These are phyloP conservation scores for Dictyostelium intermedium DNA, from an alignment of 78 protist genomes.

Conservation along the genomic window DNA sequence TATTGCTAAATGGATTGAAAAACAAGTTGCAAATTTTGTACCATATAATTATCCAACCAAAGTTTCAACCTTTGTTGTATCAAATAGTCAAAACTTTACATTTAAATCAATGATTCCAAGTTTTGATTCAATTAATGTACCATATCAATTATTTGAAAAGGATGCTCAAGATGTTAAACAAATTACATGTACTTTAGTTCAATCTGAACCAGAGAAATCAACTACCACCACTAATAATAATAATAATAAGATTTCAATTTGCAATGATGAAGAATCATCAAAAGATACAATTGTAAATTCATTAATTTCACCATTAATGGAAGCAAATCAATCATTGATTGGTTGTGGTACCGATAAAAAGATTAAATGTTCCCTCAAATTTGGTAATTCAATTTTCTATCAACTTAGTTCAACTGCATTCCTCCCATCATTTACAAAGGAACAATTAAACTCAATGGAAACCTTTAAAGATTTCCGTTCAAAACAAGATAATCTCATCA, in stretches of 20 bases:
- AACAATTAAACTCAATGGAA: conserved; percentile 1
- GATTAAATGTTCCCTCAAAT: conserved; percentile 7
- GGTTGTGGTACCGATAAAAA: not conserved
- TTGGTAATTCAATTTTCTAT: conserved; percentile 17
- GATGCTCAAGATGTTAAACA: not conserved
- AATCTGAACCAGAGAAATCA: not conserved
- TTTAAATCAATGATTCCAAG: conserved; percentile 18
- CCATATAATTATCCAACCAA: conserved; percentile 6
- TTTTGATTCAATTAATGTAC: conserved; percentile 12
- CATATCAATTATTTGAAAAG: not conserved
- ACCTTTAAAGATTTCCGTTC: conserved; percentile 14
- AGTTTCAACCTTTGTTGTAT: conserved; percentile 4
- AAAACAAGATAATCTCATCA: conserved; percentile 4
- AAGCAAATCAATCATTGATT: conserved; percentile 4
- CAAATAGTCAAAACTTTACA: not conserved
- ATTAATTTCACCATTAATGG: not conserved
- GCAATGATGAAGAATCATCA: conserved; percentile 12
- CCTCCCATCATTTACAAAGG: not conserved
- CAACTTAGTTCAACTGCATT: conserved; percentile 1
- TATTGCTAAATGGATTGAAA: conserved; percentile 9
- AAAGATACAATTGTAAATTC: not conserved
- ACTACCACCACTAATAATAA: not conserved
- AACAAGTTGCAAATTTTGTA: conserved; percentile 20
- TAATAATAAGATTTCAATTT: not conserved
- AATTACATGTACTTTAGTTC: not conserved